phyloP scores from a whole-genome alignment of 345 rosid genomes.

The Clarkia xantiana region DNA sequence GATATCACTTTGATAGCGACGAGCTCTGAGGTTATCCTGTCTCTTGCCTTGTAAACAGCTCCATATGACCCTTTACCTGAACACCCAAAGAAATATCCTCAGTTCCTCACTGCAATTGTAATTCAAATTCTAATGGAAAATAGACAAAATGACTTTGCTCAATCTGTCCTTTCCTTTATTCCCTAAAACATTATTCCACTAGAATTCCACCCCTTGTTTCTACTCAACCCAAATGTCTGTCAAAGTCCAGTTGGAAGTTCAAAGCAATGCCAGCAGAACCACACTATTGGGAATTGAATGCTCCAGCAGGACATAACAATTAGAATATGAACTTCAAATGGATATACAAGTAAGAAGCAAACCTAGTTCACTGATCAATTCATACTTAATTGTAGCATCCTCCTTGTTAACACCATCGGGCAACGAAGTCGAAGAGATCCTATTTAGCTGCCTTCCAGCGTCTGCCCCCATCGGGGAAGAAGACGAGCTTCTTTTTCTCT shows the following conservation, averaged over 20 bases:
- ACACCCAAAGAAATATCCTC: constrained; percentile 1
- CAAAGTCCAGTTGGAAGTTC: too few species aligned
- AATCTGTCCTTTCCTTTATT: too few species aligned
- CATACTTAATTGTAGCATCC: constrained; percentile 92
- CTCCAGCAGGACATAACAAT: neutral
- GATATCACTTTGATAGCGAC: constrained; percentile 97
- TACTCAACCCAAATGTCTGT: too few species aligned
- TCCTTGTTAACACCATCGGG: constrained; percentile 75
- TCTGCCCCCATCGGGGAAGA: constrained; percentile 34
- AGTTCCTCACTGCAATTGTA: too few species aligned
- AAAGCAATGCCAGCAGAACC: too few species aligned
- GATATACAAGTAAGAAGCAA: constrained; percentile 1
- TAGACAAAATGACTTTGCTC: too few species aligned
- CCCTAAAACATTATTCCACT: too few species aligned
- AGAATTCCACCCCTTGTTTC: too few species aligned
- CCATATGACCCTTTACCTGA: constrained; percentile 98
- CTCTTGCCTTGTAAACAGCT: constrained; percentile 94
- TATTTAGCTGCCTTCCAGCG: constrained; percentile 26
- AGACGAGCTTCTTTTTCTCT: constrained; percentile 19
- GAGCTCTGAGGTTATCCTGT: constrained; percentile 82
- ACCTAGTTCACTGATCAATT: constrained; percentile 92
- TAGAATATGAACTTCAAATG: neutral
- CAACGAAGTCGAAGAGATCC: constrained; percentile 68
- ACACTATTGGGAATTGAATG: neutral
- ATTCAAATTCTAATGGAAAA: too few species aligned